Conservation (phyloP, 2,329 filamentous ascomycete species). For the Aspergillus thermomutatus region DNA sequence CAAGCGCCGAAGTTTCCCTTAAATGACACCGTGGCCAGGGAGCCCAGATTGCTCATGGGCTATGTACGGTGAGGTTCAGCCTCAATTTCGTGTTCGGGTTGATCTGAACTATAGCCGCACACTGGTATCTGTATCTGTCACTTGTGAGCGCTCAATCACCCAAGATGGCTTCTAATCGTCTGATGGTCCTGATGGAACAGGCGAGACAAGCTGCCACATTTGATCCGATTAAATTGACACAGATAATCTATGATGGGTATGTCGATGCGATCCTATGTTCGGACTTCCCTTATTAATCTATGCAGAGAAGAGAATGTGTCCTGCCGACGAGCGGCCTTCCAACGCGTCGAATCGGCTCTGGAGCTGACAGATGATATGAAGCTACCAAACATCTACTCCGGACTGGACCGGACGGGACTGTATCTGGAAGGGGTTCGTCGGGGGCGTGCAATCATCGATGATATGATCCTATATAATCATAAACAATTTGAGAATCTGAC, state of each 20-base stretch:
- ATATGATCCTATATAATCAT: conserved; percentile 2
- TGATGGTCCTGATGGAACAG: neutral
- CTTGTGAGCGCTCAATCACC: neutral
- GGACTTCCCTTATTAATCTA: neutral
- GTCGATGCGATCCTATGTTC: neutral
- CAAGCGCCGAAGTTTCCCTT: no score
- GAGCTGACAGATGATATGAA: conserved; percentile 1
- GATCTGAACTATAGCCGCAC: no score
- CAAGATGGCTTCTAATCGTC: neutral
- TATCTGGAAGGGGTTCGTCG: conserved; percentile 1
- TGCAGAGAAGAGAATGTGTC: neutral
- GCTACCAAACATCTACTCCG: neutral
- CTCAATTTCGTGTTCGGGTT: no score
- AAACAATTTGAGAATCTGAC: conserved; percentile 1
- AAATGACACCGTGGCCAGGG: no score
- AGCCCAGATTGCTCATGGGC: no score
- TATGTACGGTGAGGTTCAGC: no score
- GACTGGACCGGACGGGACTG: neutral
- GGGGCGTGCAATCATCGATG: neutral
- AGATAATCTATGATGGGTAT: neutral
- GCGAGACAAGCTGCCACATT: neutral
- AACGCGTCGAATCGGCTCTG: conserved; percentile 1
- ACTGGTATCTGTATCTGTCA: no score
- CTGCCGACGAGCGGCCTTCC: conserved; percentile 3
- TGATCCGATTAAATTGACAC: neutral